Percentiles rank a stretch among this genome's conserved stretches.
Conservation (phyloP, 225 moss, liverwort and hornwort species). For the Marchantia paleacea region DNA sequence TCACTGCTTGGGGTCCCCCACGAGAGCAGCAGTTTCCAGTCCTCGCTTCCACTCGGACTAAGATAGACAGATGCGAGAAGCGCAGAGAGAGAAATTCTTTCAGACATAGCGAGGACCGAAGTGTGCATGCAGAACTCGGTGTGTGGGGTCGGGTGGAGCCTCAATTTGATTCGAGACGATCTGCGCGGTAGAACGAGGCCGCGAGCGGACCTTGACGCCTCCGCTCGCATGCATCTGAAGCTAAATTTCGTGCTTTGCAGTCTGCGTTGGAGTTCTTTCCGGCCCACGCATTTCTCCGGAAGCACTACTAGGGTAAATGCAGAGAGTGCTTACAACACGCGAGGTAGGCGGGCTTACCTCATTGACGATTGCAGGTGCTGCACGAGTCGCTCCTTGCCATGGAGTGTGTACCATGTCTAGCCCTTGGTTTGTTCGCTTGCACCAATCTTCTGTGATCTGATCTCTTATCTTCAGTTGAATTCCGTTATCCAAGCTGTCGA, state of each 20-base stretch:
- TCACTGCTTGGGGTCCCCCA: too few relatives aligned
- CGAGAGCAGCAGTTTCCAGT: not conserved
- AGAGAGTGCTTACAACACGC: too few relatives aligned
- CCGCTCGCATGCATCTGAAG: not conserved
- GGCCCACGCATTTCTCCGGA: not conserved
- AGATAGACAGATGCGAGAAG: too few relatives aligned
- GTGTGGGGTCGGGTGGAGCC: too few relatives aligned
- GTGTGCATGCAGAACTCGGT: too few relatives aligned
- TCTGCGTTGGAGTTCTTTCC: not conserved
- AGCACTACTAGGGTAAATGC: too few relatives aligned
- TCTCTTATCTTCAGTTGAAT: constrained; percentile 2
- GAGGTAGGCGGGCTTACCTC: constrained; percentile 8
- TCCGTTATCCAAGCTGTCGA: constrained; percentile 1
- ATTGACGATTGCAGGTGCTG: constrained; percentile 16
- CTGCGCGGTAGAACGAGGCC: not conserved
- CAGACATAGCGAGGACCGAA: not conserved
- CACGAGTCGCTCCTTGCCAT: constrained; percentile 17
- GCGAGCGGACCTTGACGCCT: not conserved
- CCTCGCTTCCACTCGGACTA: not conserved
- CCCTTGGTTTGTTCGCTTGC: constrained; percentile 3
- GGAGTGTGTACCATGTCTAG: constrained; percentile 3
- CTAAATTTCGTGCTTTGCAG: too few relatives aligned
- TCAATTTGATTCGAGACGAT: not conserved
- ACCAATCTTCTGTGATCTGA: not conserved
- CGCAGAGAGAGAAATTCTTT: too few relatives aligned